phyloP scores from a whole-genome alignment of 1,139 yeast genomes.

The Taiozyma sp. region DNA sequence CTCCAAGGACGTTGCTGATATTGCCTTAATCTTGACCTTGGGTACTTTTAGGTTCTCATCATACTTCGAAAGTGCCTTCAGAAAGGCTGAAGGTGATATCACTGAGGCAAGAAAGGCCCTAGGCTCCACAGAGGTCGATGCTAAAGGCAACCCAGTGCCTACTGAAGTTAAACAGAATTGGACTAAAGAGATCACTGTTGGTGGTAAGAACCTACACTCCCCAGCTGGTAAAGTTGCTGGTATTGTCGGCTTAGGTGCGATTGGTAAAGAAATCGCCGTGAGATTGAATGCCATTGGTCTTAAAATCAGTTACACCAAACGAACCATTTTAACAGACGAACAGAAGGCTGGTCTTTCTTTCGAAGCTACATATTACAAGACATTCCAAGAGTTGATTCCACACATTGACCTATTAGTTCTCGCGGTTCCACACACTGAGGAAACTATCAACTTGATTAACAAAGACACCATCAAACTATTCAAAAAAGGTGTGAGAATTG shows the following conservation, averaged over 20 bases:
- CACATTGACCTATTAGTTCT: conserved; percentile 54
- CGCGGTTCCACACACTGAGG: conserved; percentile 62
- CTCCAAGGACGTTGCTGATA: conserved; percentile 44
- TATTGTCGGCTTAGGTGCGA: conserved; percentile 74
- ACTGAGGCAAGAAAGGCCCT: conserved; percentile 30
- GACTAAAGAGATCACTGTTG: conserved; percentile 38
- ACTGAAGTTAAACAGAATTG: conserved; percentile 11
- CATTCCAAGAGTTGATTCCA: conserved; percentile 33
- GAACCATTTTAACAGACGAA: conserved; percentile 41
- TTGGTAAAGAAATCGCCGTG: conserved; percentile 62
- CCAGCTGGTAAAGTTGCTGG: conserved; percentile 61
- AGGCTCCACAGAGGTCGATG: conserved; percentile 29
- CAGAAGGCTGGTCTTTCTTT: conserved; percentile 37
- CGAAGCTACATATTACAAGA: conserved; percentile 38
- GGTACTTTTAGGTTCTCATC: conserved; percentile 59
- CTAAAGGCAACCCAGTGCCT: conserved; percentile 25
- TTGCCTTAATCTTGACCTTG: conserved; percentile 57
- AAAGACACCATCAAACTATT: conserved; percentile 38
- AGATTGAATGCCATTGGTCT: conserved; percentile 58
- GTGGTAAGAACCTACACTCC: conserved; percentile 42
- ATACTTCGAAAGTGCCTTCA: conserved; percentile 41
- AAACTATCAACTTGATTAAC: conserved; percentile 56
- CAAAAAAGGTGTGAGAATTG: conserved; percentile 57
- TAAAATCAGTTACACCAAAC: conserved; percentile 60
- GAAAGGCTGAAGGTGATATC: conserved; percentile 23